Evolutionary conservation across 305 asterid species (phyloP).

Genomic region (Striga hermonthica): DNA sequence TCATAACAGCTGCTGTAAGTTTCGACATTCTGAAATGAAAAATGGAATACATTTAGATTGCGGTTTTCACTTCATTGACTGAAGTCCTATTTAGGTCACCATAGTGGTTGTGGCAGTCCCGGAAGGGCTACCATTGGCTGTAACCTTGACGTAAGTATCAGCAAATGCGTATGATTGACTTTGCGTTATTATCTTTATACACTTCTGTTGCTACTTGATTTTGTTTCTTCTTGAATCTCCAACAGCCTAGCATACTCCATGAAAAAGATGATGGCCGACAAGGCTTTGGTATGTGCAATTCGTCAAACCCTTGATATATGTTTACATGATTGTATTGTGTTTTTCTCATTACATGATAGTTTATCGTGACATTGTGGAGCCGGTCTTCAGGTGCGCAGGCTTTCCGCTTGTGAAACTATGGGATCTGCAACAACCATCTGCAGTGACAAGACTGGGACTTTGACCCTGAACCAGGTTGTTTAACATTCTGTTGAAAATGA

Average conservation of each 20-base stretch:
- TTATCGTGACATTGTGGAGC: slow-evolving; percentile 28
- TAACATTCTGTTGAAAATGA: slow-evolving; percentile 8
- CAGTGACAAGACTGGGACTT: slow-evolving; percentile 96
- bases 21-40: slow-evolving; percentile 31
- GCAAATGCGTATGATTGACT: slow-evolving; percentile 11
- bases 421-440: slow-evolving; percentile 97
- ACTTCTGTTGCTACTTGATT: slow-evolving; percentile 27
- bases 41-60: slow-evolving; percentile 1
- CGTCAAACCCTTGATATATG: slow-evolving; percentile 15
- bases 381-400: slow-evolving; percentile 83
- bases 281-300: slow-evolving; percentile 73
- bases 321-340: slow-evolving; percentile 9
- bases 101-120: slow-evolving; percentile 99
- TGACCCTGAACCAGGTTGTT: slow-evolving; percentile 86
- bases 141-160: slow-evolving; percentile 82
- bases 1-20: slow-evolving; percentile 92
- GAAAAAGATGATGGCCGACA: slow-evolving; percentile 99
- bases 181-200: slow-evolving; percentile 19
- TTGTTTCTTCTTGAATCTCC: slow-evolving; percentile 31
- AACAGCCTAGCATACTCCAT: slow-evolving; percentile 92
- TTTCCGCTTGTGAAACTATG: slow-evolving; percentile 99
- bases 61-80: slow-evolving; percentile 34
- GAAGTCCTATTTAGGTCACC: slow-evolving; percentile 67
- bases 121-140: slow-evolving; percentile 98
- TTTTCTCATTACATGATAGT: slow-evolving; percentile 18